Evolutionary conservation across 1,284 basidiomycete species (phyloP), one percentile per base, ranked within the genome.

Genomic region (Fistulina hepatica): DNA sequence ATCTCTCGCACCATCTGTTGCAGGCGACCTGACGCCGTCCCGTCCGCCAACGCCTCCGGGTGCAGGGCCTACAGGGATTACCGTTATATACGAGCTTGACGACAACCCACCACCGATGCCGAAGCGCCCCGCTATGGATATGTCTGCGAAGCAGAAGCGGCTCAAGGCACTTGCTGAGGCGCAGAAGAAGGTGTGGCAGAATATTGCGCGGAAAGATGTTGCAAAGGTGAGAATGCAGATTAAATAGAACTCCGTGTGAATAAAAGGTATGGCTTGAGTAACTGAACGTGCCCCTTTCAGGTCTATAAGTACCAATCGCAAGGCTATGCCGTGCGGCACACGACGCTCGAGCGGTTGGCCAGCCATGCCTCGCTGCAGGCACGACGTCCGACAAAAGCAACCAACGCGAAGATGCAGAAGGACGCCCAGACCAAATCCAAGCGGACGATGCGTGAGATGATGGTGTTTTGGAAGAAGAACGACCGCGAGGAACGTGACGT

Each of bases 381-480:
- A n/a, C 83, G 88, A 41, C 76, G 77, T 47, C 80, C 85, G 2
- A 81, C 78, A 44, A 73, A 73, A n/a, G 76, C 79, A 46, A 82
- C 84, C 11, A 75, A 79, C 21, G 15, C 28, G 15, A 94, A 90
- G 60, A 74, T 79, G 13, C 75, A 73, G 48, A 97, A 97, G 60
- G 91, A 97, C 44, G 71, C 81, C 3, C 89, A 92, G 55, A 77
- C 80, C 17, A 92, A 90, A 56, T 81, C 81, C 9, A 91, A 89
- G 54, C 74, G 85, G 25, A 66, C 92, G 28, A 91, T 92, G 85
- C 78, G 84, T 26, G 83, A 94, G 66, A 92, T 97, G 81, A 78
- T 95, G 48, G 79, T 92, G 21, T 95, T 92, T 64, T 97, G 92
- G 91, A 90, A 86, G 63, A 93, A 92, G 63, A 97, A 97, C 53